Evolutionary conservation across 2,329 filamentous ascomycete genomes (phyloP), one percentile per base, ranked within the genome.

Genomic region (Curvularia spicifera): DNA sequence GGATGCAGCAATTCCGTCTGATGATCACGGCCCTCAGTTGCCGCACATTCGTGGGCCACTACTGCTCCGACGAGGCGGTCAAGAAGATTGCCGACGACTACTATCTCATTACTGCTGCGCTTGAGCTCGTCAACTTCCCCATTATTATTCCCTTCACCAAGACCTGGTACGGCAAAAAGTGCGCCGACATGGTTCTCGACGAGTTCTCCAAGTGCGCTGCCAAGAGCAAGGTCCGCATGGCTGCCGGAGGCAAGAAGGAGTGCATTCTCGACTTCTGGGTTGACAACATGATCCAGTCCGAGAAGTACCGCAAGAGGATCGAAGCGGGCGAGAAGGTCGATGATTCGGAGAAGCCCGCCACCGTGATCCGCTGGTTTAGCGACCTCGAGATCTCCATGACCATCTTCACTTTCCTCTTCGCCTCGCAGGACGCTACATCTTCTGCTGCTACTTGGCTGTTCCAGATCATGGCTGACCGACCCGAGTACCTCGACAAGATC

Each of bases 221-320:
- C 62, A 97, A 97, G 84, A 90, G 91, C 80, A 97, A 95, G 83
- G 89, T 92, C 61, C 89, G 91, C 69, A 96, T 98, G 91, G 88
- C 89, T 69, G 89, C 91, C 53, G 94, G 93, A 71, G 93, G 92
- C 64, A 87, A 94, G 57, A 81, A 94, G 56, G 89, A 88, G 65
- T 98, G 94, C 78, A 97, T 97, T 78, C 91, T 98, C 87, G 95
- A 99, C 76, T 91, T 87, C 59, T 99, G 95, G 95, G 82, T 98
- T 71, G 67, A 69, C 28, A 67, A 71, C 87, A 97, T 97, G 87
- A 84, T 96, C 67, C 88, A 95, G 57, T 96, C 91, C 4, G 87
- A 91, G 75, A 85, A 82, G 61, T 97, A 94, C 85, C 88, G 89
- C 59, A 87, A 93, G 78, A 89, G 90, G 59, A 81, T 93, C 68